Percentiles rank a stretch among this genome's conserved stretches.
Evolutionary conservation across 257 asterid genomes (phyloP).

Genomic region (Ajuga chamaepitys): DNA sequence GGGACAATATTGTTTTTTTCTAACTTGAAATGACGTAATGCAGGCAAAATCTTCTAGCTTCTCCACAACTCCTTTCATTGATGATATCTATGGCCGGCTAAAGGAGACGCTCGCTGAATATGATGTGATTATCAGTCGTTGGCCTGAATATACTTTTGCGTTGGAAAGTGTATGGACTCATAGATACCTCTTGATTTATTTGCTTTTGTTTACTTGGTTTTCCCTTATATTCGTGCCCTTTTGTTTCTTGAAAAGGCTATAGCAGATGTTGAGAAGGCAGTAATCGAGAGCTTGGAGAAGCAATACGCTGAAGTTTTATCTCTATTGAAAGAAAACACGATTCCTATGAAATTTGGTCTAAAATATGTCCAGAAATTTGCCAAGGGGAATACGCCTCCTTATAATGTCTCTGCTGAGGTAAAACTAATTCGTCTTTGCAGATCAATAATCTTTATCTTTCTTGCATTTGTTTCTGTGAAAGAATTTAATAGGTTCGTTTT

Average conservation of each 20-base stretch:
- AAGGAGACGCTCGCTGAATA: constrained; percentile 74
- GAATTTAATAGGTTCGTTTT: background rate
- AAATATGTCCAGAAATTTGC: constrained; percentile 80
- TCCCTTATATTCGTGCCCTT: background rate
- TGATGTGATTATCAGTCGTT: constrained; percentile 72
- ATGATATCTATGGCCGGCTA: constrained; percentile 60
- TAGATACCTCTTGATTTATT: background rate
- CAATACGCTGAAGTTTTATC: constrained; percentile 75
- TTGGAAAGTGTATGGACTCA: constrained; percentile 58
- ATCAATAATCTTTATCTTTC: background rate
- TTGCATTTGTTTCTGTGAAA: background rate
- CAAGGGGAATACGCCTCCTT: constrained; percentile 51
- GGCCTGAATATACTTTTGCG: constrained; percentile 84
- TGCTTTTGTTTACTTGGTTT: background rate
- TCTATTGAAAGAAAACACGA: constrained; percentile 67
- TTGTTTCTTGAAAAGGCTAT: constrained; percentile 45
- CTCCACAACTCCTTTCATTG: constrained; percentile 71
- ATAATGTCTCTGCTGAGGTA: constrained; percentile 62
- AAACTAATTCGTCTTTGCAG: background rate
- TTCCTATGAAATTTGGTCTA: constrained; percentile 74
- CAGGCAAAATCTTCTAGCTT: constrained; percentile 62
- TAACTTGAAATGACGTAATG: constrained; percentile 5
- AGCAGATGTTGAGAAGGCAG: constrained; percentile 86
- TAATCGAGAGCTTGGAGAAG: constrained; percentile 78
- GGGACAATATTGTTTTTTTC: background rate